Conservation (phyloP, 441 rosid genomes). For the Omphalea diandra region DNA sequence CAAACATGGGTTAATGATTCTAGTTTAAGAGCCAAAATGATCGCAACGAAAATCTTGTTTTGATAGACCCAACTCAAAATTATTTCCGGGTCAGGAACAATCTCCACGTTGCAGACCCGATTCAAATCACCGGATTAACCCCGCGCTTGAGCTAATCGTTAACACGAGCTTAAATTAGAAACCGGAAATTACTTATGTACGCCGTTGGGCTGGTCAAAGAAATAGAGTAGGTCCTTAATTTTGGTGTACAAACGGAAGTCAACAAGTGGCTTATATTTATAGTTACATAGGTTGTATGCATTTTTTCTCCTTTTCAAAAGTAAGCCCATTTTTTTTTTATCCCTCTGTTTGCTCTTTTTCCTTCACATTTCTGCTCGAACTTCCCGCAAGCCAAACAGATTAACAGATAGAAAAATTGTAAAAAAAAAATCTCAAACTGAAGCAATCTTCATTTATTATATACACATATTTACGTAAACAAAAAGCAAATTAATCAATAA, state of each 20-base stretch:
- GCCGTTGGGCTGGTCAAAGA: not conserved
- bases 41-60: too few species aligned
- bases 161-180: not conserved
- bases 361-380: not conserved
- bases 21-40: not conserved
- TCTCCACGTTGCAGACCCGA: not conserved
- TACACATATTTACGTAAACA: too few species aligned
- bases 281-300: too few species aligned
- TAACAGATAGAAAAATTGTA: not conserved
- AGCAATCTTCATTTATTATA: conserved; percentile 2
- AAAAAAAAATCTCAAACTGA: not conserved
- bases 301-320: not conserved
- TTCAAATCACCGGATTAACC: not conserved
- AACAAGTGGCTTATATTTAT: not conserved
- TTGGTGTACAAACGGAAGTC: not conserved
- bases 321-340: not conserved
- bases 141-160: not conserved
- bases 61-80: not conserved
- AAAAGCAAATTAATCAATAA: not conserved
- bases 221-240: too few species aligned
- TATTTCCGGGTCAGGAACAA: not conserved
- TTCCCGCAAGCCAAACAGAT: conserved; percentile 4
- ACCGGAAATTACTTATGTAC: not conserved
- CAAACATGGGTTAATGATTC: not conserved
- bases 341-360: not conserved